Percentiles rank a stretch among this genome's conserved stretches.
Conservation (phyloP, 75 land plant genomes). For the Pseudotsuga menziesii region DNA sequence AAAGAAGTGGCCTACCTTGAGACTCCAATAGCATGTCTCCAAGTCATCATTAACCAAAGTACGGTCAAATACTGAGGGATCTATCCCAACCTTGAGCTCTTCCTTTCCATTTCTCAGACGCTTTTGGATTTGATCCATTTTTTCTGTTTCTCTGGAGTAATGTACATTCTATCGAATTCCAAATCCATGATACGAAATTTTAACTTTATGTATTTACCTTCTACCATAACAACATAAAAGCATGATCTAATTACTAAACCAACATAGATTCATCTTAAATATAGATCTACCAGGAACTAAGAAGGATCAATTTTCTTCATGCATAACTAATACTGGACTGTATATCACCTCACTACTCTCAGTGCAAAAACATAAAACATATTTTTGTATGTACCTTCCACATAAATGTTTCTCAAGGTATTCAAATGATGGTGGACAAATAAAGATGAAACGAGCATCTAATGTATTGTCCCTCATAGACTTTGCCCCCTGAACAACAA, state of each 20-base stretch:
- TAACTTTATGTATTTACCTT: neutral
- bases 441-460: constrained; percentile 79
- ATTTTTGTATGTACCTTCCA: constrained; percentile 50
- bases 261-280: neutral
- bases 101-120: constrained; percentile 69
- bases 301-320: no score
- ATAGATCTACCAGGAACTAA: no score
- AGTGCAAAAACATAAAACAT: neutral
- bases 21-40: constrained; percentile 53
- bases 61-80: constrained; percentile 67
- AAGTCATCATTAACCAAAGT: constrained; percentile 65
- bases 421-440: constrained; percentile 80
- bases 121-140: constrained; percentile 87
- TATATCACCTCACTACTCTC: no score
- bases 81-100: constrained; percentile 70
- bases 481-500: constrained; percentile 97
- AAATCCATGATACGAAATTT: neutral
- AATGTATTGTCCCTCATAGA: constrained; percentile 69
- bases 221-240: neutral
- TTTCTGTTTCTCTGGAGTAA: constrained; percentile 78
- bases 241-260: neutral
- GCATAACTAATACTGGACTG: no score
- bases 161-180: neutral
- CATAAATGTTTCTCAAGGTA: constrained; percentile 86
- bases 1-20: constrained; percentile 56